Evolutionary conservation across 257 asterid genomes (phyloP).

Genomic region (Thymus mandschuricus): DNA sequence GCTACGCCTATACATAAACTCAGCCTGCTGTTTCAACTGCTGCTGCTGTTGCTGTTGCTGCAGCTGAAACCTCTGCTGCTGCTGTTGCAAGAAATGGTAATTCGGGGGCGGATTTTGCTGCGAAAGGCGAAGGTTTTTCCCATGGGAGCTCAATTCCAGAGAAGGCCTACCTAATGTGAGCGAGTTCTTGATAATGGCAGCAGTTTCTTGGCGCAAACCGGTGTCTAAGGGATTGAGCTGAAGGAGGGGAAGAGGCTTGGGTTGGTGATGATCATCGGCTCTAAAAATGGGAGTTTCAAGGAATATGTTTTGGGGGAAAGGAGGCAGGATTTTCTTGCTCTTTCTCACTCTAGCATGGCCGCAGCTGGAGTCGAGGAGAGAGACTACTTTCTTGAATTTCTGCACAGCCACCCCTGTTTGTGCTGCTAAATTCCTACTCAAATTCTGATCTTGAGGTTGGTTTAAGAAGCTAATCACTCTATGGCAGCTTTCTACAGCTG

Average conservation of each 20-base stretch:
- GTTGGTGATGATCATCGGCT: slow-evolving; percentile 42
- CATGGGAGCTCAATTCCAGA: slow-evolving; percentile 55
- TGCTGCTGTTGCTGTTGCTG: slow-evolving; percentile 57
- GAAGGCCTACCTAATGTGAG: slow-evolving; percentile 58
- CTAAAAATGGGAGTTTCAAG: slow-evolving; percentile 54
- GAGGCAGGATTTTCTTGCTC: slow-evolving; percentile 45
- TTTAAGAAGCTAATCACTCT: slow-evolving; percentile 65
- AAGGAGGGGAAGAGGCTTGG: slow-evolving; percentile 53
- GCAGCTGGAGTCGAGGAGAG: slow-evolving; percentile 58
- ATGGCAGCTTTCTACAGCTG: slow-evolving; percentile 86
- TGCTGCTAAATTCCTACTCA: slow-evolving; percentile 46
- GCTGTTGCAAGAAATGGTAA: slow-evolving; percentile 47
- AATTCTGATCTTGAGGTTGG: slow-evolving; percentile 59
- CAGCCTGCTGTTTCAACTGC: slow-evolving; percentile 64
- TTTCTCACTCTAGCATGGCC: slow-evolving; percentile 93
- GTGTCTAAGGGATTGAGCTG: slow-evolving; percentile 32
- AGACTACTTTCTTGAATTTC: slow-evolving; percentile 71
- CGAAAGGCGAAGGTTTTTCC: slow-evolving; percentile 46
- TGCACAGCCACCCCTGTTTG: slow-evolving; percentile 78
- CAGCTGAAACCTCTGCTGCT: slow-evolving; percentile 37
- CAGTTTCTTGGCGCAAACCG: slow-evolving; percentile 39
- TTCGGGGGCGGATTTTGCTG: slow-evolving; percentile 45
- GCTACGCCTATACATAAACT: slow-evolving; percentile 54
- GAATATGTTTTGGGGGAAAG: slow-evolving; percentile 59
- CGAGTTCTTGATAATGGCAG: slow-evolving; percentile 42